phyloP scores from a whole-genome alignment of 2,329 filamentous ascomycete genomes.

The Ploettnerulaceae sp. region DNA sequence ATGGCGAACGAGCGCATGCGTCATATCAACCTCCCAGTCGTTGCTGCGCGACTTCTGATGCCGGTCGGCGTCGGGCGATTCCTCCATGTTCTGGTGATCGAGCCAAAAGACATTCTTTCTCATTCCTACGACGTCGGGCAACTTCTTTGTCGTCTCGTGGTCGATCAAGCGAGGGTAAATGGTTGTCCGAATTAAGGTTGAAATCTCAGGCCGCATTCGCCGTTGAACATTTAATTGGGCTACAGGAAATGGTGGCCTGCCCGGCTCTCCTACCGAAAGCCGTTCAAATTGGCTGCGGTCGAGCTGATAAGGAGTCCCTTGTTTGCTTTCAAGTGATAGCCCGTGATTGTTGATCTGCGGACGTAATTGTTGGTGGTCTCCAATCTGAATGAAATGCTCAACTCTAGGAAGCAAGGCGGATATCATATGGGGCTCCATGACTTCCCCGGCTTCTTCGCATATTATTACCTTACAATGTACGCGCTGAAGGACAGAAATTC shows the following conservation, averaged over 20 bases:
- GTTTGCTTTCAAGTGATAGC: constrained; percentile 31
- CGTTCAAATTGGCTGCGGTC: constrained; percentile 31
- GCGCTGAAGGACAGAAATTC: constrained; percentile 34
- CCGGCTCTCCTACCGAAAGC: constrained; percentile 19
- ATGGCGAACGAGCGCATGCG: constrained; percentile 56
- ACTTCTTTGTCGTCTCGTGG: constrained; percentile 15
- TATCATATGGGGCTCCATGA: constrained; percentile 40
- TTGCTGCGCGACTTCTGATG: constrained; percentile 38
- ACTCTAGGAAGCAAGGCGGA: constrained; percentile 36
- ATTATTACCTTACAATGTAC: constrained; percentile 30
- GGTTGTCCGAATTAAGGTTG: constrained; percentile 22
- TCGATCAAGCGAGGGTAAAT: constrained; percentile 28
- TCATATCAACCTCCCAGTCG: constrained; percentile 59
- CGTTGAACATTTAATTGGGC: constrained; percentile 29
- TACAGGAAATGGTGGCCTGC: constrained; percentile 22
- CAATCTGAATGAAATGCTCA: constrained; percentile 41
- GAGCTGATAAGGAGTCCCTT: constrained; percentile 23
- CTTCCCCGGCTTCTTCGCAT: constrained; percentile 41
- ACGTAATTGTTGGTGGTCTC: constrained; percentile 41
- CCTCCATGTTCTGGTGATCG: constrained; percentile 26
- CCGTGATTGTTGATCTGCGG: constrained; percentile 31
- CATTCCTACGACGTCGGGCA: constrained; percentile 29
- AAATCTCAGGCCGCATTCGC: constrained; percentile 31
- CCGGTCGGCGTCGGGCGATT: constrained; percentile 8
- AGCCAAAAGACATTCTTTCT: constrained; percentile 28